phyloP scores from a whole-genome alignment of 2,329 filamentous ascomycete genomes.

The Escovopsis sp. region DNA sequence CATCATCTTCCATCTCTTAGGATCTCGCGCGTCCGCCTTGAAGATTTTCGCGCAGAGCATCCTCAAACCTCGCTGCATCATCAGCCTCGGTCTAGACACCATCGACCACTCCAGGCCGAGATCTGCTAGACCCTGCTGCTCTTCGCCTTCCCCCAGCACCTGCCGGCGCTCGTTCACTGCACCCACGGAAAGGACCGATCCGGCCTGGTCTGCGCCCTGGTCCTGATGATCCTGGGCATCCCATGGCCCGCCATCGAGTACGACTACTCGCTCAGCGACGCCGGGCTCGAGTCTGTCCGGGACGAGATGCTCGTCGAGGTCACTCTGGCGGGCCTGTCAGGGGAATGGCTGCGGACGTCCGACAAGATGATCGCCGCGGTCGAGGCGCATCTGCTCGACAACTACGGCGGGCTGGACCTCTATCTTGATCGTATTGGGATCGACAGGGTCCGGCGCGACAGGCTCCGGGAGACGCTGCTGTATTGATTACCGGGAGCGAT shows the following conservation, averaged over 20 bases:
- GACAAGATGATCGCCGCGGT: constrained; percentile 47
- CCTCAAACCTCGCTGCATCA: constrained; percentile 56
- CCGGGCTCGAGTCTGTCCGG: constrained; percentile 42
- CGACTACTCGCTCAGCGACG: constrained; percentile 56
- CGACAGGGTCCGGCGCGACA: constrained; percentile 23
- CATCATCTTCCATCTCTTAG: constrained; percentile 44
- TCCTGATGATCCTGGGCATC: constrained; percentile 47
- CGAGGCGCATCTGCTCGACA: constrained; percentile 37
- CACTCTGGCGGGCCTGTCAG: constrained; percentile 50
- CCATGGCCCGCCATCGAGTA: constrained; percentile 44
- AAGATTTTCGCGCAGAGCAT: constrained; percentile 52
- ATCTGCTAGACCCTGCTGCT: constrained; percentile 27
- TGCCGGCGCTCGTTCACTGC: constrained; percentile 63
- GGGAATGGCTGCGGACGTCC: constrained; percentile 57
- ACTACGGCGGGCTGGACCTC: constrained; percentile 48
- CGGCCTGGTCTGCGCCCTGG: constrained; percentile 53
- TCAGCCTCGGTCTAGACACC: constrained; percentile 54
- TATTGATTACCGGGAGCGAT: constrained; percentile 24
- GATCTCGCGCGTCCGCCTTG: constrained; percentile 55
- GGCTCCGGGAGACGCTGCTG: constrained; percentile 25
- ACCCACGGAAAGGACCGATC: constrained; percentile 76
- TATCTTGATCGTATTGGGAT: constrained; percentile 55
- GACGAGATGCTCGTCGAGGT: constrained; percentile 54
- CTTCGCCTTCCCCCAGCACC: constrained; percentile 21
- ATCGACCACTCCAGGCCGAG: constrained; percentile 49